These are phyloP conservation scores for Vigna nakashimae DNA, from an alignment of 306 rosid genomes.

Conservation along the genomic window DNA sequence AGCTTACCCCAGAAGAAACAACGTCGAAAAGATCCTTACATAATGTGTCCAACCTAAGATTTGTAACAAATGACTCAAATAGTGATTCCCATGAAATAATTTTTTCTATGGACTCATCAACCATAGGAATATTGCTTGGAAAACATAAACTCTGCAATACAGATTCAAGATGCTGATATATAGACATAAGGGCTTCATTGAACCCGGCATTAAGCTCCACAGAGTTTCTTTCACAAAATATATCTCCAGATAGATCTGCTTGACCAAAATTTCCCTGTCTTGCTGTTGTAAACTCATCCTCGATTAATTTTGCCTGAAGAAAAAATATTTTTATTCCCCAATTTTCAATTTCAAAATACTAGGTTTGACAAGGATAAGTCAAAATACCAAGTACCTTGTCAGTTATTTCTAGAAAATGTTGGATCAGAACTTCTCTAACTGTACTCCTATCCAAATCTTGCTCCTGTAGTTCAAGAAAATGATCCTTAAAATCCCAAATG, in stretches of 20 bases:
- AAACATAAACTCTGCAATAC: constrained; percentile 56
- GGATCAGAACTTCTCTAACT: constrained; percentile 58
- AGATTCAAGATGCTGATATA: constrained; percentile 57
- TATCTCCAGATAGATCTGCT: constrained; percentile 34
- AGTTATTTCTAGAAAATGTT: constrained; percentile 64
- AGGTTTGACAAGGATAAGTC: not conserved
- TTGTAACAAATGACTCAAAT: constrained; percentile 54
- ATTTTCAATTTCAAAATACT: constrained; percentile 22
- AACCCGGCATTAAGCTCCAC: constrained; percentile 47
- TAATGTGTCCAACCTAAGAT: constrained; percentile 61
- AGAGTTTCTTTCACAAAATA: constrained; percentile 20
- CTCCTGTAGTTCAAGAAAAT: constrained; percentile 47
- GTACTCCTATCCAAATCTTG: constrained; percentile 56
- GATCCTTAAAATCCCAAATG: constrained; percentile 56
- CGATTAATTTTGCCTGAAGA: constrained; percentile 64
- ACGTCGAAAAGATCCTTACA: constrained; percentile 59
- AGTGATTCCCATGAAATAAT: constrained; percentile 63
- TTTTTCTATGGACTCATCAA: constrained; percentile 53
- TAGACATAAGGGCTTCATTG: constrained; percentile 53
- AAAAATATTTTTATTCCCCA: constrained; percentile 1
- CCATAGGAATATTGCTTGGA: constrained; percentile 41
- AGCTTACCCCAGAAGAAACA: constrained; percentile 69
- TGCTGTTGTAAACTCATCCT: constrained; percentile 62
- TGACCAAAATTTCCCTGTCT: constrained; percentile 32
- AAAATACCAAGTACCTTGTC: constrained; percentile 61